Base-by-base conservation (phyloP, 2,329 filamentous ascomycete species). In the Gliomastix tumulicola region DNA sequence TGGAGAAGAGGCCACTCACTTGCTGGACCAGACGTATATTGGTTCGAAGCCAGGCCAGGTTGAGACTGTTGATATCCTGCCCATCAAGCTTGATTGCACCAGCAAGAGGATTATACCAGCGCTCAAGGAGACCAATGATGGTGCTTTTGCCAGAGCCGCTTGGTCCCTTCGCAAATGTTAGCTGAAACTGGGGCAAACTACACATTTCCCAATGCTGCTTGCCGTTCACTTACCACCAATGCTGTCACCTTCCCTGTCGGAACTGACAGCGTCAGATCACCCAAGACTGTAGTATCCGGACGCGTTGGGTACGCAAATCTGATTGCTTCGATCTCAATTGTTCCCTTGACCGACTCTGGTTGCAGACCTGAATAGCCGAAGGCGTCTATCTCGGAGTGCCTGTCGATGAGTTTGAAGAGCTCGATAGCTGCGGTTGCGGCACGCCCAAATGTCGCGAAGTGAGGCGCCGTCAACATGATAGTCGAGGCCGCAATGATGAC, bases 161-260 rank as follows among this genome's bases (percentile, higher is more conserved):
- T n/a, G 25, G 25, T 5, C 25, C 25, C 30, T 32, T 17, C 0
- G 10, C n/a, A 28, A 7, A 7, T 28, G 25, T 28, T 16, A 28
- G 25, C 25, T 28, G 13, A n/a, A n/a, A n/a, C n/a, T n/a, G n/a
- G n/a, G n/a, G n/a, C n/a, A n/a, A n/a, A n/a, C n/a, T n/a, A n/a
- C n/a, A n/a, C n/a, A n/a, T n/a, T n/a, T n/a, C n/a, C n/a, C n/a
- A n/a, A n/a, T n/a, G n/a, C n/a, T n/a, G n/a, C n/a, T n/a, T n/a
- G n/a, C n/a, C n/a, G n/a, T n/a, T 18, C 18, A 32, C 30, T 17
- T 18, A 81, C 81, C 11, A 84, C 79, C 13, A 85, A 78, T 5
- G 80, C 81, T 1, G 78, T 82, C 3, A 76, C 66, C 45, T 79
- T 77, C 9, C 76, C 74, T 11, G 69, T 65, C 33, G 68, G 60